Conservation (phyloP, 1,284 basidiomycete species). For the Earliella scabrosa region DNA sequence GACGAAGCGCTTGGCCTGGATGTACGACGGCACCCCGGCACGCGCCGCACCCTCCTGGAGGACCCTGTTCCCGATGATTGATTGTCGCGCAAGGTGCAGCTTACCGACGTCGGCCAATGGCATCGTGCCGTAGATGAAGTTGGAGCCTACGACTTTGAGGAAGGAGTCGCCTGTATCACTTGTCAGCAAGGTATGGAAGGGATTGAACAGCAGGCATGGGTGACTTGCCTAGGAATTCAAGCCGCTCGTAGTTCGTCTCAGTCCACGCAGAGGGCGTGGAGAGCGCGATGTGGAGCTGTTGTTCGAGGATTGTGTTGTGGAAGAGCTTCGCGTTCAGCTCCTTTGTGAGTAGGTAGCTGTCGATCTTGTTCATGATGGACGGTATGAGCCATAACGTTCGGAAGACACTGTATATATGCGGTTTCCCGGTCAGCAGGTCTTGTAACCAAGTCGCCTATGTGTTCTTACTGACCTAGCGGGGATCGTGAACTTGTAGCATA, state of each 20-base stretch:
- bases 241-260: slow-evolving; percentile 78
- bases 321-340: slow-evolving; percentile 78
- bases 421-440: not conserved
- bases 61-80: slow-evolving; percentile 74
- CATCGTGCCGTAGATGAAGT: slow-evolving; percentile 72
- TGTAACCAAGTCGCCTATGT: too few species aligned
- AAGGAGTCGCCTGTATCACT: slow-evolving; percentile 76
- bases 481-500: slow-evolving; percentile 71
- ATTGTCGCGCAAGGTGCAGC: slow-evolving; percentile 65
- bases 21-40: slow-evolving; percentile 65
- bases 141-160: slow-evolving; percentile 76
- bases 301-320: slow-evolving; percentile 59
- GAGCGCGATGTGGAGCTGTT: slow-evolving; percentile 65
- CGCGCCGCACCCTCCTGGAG: slow-evolving; percentile 59
- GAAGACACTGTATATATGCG: slow-evolving; percentile 51
- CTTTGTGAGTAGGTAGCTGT: slow-evolving; percentile 73
- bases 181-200: too few species aligned
- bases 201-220: too few species aligned
- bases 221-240: slow-evolving; percentile 73
- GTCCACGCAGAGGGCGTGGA: slow-evolving; percentile 67
- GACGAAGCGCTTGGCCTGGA: slow-evolving; percentile 73
- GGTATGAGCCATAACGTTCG: slow-evolving; percentile 72
- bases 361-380: slow-evolving; percentile 69
- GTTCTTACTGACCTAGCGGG: slow-evolving; percentile 65
- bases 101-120: slow-evolving; percentile 65